A percentile compares a stretch with the other conserved stretches of the same genome.
These are phyloP conservation scores for Bruguiera parviflora DNA, from an alignment of 345 rosid species.

Conservation along the genomic window DNA sequence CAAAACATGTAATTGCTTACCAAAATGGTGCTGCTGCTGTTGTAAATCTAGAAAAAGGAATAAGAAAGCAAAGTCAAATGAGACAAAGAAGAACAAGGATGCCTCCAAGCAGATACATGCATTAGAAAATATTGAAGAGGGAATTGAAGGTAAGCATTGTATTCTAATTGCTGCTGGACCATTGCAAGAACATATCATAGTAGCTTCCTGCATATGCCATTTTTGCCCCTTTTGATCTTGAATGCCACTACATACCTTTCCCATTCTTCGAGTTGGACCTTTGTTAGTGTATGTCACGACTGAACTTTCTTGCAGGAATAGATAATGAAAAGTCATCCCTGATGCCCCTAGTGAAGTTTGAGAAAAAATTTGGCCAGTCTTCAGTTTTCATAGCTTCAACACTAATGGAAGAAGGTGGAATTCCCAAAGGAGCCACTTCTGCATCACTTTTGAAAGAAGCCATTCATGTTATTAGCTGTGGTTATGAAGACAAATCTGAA, in stretches of 20 bases:
- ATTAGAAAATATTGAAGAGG: slow-evolving; percentile 69
- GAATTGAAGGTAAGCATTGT: slow-evolving; percentile 42
- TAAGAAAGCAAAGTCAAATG: slow-evolving; percentile 39
- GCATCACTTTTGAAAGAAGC: slow-evolving; percentile 68
- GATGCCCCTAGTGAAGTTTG: slow-evolving; percentile 46
- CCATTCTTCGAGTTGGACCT: background rate
- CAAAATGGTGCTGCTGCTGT: slow-evolving; percentile 58
- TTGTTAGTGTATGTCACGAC: background rate
- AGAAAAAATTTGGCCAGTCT: slow-evolving; percentile 60
- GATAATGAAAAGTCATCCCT: slow-evolving; percentile 42
- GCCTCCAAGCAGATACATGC: slow-evolving; percentile 66
- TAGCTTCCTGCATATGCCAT: background rate
- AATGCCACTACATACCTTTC: background rate
- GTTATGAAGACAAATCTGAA: slow-evolving; percentile 68
- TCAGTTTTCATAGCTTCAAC: slow-evolving; percentile 49
- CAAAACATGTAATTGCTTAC: slow-evolving; percentile 82
- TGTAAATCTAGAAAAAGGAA: slow-evolving; percentile 49
- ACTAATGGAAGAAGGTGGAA: slow-evolving; percentile 51
- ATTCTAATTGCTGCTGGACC: background rate
- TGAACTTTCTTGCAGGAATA: slow-evolving; percentile 31
- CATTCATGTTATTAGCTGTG: slow-evolving; percentile 64
- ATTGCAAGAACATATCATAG: background rate
- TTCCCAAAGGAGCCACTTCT: slow-evolving; percentile 44
- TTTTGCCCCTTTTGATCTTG: background rate
- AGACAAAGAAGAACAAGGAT: slow-evolving; percentile 49